Percentiles rank a stretch among this genome's conserved stretches.
These are phyloP conservation scores for Suhomyces kunorum DNA, from an alignment of 1,139 yeast genomes.

Conservation along the genomic window DNA sequence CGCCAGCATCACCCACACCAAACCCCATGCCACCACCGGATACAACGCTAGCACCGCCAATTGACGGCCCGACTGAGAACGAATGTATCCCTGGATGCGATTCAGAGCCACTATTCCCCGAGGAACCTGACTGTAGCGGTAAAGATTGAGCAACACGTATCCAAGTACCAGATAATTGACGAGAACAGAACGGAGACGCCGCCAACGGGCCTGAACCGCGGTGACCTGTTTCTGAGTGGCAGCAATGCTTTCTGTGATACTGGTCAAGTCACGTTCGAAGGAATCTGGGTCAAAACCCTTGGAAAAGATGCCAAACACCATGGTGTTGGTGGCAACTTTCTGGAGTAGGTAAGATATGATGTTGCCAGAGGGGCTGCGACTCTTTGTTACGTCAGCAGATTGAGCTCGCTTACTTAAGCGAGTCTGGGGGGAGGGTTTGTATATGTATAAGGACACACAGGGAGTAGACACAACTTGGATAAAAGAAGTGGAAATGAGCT, in stretches of 20 bases:
- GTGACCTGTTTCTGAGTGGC: slow-evolving; percentile 35
- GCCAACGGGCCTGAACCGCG: slow-evolving; percentile 22
- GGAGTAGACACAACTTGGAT: no score
- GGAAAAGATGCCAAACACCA: slow-evolving; percentile 34
- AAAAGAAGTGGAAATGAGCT: no score
- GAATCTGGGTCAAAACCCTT: slow-evolving; percentile 49
- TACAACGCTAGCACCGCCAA: slow-evolving; percentile 17
- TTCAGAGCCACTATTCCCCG: slow-evolving; percentile 19
- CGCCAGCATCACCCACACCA: slow-evolving; percentile 24
- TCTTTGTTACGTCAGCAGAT: no score
- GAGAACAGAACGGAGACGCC: slow-evolving; percentile 21
- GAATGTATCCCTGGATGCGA: slow-evolving; percentile 26
- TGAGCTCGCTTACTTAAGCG: no score
- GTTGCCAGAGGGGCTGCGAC: neutral
- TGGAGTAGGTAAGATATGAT: neutral
- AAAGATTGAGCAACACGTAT: slow-evolving; percentile 35
- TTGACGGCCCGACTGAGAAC: slow-evolving; percentile 25
- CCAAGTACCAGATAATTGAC: slow-evolving; percentile 30
- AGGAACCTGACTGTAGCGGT: slow-evolving; percentile 28
- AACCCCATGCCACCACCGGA: slow-evolving; percentile 32
- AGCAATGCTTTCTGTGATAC: slow-evolving; percentile 41
- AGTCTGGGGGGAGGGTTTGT: no score
- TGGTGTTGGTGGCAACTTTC: neutral
- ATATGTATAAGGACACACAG: no score
- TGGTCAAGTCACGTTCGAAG: slow-evolving; percentile 53